Conservation (phyloP, 176 grass and related monocot species). For the Aechmea fasciata region DNA sequence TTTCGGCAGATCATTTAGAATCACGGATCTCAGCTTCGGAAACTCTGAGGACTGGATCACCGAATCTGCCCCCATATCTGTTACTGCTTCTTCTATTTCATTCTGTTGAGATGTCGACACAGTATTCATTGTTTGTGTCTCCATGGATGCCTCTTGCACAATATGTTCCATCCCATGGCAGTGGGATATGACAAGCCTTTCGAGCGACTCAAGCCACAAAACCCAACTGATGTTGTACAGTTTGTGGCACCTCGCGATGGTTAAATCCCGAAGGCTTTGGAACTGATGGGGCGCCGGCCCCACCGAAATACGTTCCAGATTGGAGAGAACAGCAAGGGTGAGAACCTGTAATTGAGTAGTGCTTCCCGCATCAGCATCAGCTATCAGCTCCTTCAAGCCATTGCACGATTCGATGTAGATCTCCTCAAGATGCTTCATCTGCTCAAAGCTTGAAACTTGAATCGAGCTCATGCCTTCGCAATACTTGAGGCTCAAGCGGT, state of each 20-base stretch:
- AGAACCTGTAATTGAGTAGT: conserved; percentile 38
- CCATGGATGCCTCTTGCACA: conserved; percentile 21
- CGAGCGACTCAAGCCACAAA: conserved; percentile 47
- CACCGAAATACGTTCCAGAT: conserved; percentile 36
- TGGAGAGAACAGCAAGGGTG: conserved; percentile 49
- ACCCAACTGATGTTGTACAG: conserved; percentile 49
- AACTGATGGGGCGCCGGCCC: conserved; percentile 39
- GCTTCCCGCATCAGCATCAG: conserved; percentile 16
- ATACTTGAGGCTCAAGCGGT: conserved; percentile 45
- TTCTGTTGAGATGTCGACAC: not conserved
- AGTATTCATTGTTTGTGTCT: not conserved
- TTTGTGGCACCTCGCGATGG: conserved; percentile 44
- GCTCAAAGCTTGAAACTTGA: conserved; percentile 52
- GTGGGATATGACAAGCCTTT: conserved; percentile 48
- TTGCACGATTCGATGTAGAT: conserved; percentile 57
- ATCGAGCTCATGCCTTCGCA: conserved; percentile 46
- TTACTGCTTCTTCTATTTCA: not conserved
- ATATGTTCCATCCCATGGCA: conserved; percentile 48
- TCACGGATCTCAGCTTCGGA: conserved; percentile 36
- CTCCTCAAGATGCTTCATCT: conserved; percentile 57
- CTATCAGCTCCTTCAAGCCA: conserved; percentile 32
- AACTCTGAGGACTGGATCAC: conserved; percentile 15
- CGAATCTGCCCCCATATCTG: conserved; percentile 13
- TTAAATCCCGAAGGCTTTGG: conserved; percentile 37
- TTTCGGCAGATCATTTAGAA: conserved; percentile 32